Percentiles rank a stretch among this genome's conserved stretches.
phyloP scores from a whole-genome alignment of 2,329 filamentous ascomycete genomes.

The Alternaria triticina region DNA sequence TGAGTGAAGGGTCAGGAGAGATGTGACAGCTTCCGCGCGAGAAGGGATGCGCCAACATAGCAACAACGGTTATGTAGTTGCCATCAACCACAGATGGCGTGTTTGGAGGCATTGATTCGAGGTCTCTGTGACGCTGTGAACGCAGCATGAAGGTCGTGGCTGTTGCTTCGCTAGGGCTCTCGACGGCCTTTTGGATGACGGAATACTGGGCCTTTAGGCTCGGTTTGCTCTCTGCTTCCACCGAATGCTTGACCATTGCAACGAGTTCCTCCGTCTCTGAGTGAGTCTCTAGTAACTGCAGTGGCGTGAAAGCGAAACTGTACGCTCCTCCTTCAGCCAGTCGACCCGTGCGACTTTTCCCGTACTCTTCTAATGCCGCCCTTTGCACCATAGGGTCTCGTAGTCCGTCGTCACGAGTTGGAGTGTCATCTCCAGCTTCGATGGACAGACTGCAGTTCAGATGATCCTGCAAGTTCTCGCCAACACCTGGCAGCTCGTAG shows the following conservation, averaged over 20 bases:
- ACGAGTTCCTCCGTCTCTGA: slow-evolving; percentile 20
- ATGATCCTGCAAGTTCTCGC: slow-evolving; percentile 68
- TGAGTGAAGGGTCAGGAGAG: slow-evolving; percentile 34
- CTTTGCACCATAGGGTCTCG: slow-evolving; percentile 13
- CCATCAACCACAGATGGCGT: slow-evolving; percentile 18
- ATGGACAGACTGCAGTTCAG: slow-evolving; percentile 20
- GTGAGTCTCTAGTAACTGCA: slow-evolving; percentile 21
- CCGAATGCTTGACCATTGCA: slow-evolving; percentile 1
- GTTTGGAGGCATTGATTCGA: slow-evolving; percentile 12
- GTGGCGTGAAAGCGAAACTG: slow-evolving; percentile 27
- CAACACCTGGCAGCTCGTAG: slow-evolving; percentile 65
- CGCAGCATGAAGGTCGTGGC: slow-evolving; percentile 23
- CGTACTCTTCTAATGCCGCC: slow-evolving; percentile 19
- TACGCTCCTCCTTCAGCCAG: slow-evolving; percentile 24
- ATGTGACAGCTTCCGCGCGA: slow-evolving; percentile 53
- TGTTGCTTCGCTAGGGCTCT: slow-evolving; percentile 23
- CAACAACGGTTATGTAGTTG: slow-evolving; percentile 24
- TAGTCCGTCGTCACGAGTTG: slow-evolving; percentile 16
- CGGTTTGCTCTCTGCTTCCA: slow-evolving; percentile 4
- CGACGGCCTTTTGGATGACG: slow-evolving; percentile 18
- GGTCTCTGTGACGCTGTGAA: slow-evolving; percentile 19
- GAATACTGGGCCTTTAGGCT: slow-evolving; percentile 17
- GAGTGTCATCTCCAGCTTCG: slow-evolving; percentile 15
- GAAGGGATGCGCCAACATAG: slow-evolving; percentile 44
- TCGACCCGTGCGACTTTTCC: slow-evolving; percentile 19